Evolutionary conservation across 78 protist genomes (phyloP), one percentile per base, ranked within the genome.

Genomic region (Isochrysis galbana): DNA sequence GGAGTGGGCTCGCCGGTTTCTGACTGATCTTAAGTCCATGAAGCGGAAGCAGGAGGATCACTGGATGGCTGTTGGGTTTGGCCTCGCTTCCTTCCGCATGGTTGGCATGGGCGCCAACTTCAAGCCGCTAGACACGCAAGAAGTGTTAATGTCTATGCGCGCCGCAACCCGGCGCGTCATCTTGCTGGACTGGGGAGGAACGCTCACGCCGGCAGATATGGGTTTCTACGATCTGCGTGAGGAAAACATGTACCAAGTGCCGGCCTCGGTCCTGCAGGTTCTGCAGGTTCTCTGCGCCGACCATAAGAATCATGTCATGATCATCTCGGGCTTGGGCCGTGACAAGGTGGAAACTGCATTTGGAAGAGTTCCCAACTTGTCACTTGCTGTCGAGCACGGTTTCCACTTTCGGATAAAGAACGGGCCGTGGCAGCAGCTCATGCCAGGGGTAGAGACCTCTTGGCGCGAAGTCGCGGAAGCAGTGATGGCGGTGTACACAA

Each of bases 401-500:
- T 44, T 80, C 22, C 54, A 26, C 54, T 80, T 44, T 51, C 87
- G 87, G 25, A 26, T 39, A 41, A 39, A 39, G 45, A 14, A 5
- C 45, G 84, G 84, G 17, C 46, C 44, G 29, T 74, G 84, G 84
- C 45, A 39, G 84, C 84, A 38, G 42, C 44, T 74, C n/a, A 7
- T 74, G 44, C 45, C 44, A 1, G 46, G 84, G 34, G 23, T 39
- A 23, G 39, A 74, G 47, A 51, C 61, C 61, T 51, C 61, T 51
- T 51, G 61, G 61, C 61, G 61, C 7, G 61, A 51, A 14, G 61
- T 14, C 14, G 61, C 61, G 29, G 61, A 51, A 14, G 84, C 84
- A 14, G 61, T 51, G 61, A 51, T 51, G 61, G 61, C 61, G 61
- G 61, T 51, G 29, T 51, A 93, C 86, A 78, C 96, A 1, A 89